Base-by-base conservation (phyloP, 495 filamentous ascomycete species). In the Aspergillus indologenus region DNA sequence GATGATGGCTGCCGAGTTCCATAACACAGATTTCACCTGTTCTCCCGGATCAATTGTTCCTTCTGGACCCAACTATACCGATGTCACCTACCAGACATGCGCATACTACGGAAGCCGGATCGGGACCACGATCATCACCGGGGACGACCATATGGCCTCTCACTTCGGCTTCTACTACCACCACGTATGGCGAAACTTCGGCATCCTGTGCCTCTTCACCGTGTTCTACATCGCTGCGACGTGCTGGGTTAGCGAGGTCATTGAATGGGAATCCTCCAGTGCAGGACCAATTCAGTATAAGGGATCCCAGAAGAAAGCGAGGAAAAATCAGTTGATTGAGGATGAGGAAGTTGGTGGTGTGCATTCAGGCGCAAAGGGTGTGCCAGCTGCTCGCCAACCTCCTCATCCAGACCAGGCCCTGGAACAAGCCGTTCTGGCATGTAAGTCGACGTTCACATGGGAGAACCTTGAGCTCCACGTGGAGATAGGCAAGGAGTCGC, bases 151-250 rank as follows among this genome's bases (percentile, higher is more conserved):
- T 56, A 72, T 86, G 31, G 62, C 76, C 5, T 63, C 67, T 2
- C 76, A 80, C n/a, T 88, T 78, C 54, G 72, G 66, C 0, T 88
- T 87, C 54, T 71, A 73, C 19, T 77, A 79, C 46, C 72, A 68
- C 12, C 78, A 88, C 60, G 71, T 88, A 0, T 88, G 86, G 86
- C 74, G 85, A 24, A 87, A 88, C 57, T 78, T 87, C 58, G 86
- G 84, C 0, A 81, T 90, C 55, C 77, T 88, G 4, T 79, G 82
- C 56, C 84, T 81, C 4, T 86, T 88, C 63, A 84, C 77, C 20
- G 52, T 81, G 5, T 81, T 80, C 60, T 88, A 83, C 63, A 70
- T 83, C 20, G 54, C 66, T 7, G 58, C 80, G 24, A 80, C 83
- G 14, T 82, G 83, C 58, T 58, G 86, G 58, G 78, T 85, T 7